phyloP scores from a whole-genome alignment of 129 eudicot genomes.

The Flaveria ramosissima region DNA sequence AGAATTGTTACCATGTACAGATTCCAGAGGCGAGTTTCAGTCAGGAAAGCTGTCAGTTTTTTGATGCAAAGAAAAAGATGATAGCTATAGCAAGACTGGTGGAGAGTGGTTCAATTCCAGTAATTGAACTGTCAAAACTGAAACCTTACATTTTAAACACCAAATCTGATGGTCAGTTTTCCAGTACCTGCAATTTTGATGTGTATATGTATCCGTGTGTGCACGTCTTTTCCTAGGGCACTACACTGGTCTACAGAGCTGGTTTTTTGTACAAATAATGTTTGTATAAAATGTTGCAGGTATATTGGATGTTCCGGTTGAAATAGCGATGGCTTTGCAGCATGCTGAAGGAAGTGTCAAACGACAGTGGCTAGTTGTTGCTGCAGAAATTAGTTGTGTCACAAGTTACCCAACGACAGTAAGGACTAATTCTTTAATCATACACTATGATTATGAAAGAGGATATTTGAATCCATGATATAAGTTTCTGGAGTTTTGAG shows the following conservation, averaged over 20 bases:
- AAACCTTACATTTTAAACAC: too few relatives aligned
- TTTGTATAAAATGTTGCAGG: conserved; percentile 42
- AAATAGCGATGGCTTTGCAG: conserved; percentile 65
- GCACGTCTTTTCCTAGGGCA: background rate
- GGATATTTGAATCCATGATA: background rate
- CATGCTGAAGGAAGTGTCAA: conserved; percentile 61
- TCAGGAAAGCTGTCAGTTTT: too few relatives aligned
- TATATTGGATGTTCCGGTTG: conserved; percentile 74
- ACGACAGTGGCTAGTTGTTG: conserved; percentile 84
- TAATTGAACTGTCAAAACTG: too few relatives aligned
- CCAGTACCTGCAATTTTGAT: too few relatives aligned
- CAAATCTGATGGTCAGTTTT: too few relatives aligned
- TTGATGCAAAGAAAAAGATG: too few relatives aligned
- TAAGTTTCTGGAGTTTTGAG: background rate
- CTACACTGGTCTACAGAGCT: conserved; percentile 4
- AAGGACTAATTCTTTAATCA: conserved; percentile 19
- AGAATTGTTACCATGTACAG: too few relatives aligned
- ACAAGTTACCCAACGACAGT: conserved; percentile 80
- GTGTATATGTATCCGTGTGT: too few relatives aligned
- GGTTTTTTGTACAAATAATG: background rate
- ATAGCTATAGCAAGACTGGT: too few relatives aligned
- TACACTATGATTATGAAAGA: background rate
- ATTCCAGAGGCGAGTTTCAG: too few relatives aligned
- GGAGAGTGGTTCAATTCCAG: too few relatives aligned
- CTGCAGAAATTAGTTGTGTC: conserved; percentile 78